Conservation (phyloP, 495 filamentous ascomycete species). For the Cercophora scortea region DNA sequence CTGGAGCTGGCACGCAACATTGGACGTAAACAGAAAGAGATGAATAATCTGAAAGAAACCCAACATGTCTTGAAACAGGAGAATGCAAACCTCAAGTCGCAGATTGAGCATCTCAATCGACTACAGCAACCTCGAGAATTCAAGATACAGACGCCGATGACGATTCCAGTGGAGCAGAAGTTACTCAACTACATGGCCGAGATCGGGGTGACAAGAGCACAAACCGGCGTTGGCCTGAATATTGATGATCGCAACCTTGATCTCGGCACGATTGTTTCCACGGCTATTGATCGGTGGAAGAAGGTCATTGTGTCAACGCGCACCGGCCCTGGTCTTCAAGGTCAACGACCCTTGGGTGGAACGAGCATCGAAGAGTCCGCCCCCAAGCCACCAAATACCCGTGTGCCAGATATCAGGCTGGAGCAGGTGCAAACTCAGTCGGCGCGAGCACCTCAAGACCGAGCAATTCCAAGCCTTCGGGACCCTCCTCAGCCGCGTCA, state of each 20-base stretch:
- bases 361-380: slow-evolving; percentile 4
- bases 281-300: slow-evolving; percentile 46
- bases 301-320: slow-evolving; percentile 37
- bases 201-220: slow-evolving; percentile 13
- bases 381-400: background rate
- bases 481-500: slow-evolving; percentile 1
- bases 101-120: slow-evolving; percentile 59
- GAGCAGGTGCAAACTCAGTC: background rate
- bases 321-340: slow-evolving; percentile 21
- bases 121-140: slow-evolving; percentile 68
- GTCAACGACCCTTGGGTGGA: slow-evolving; percentile 26
- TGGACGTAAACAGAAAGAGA: slow-evolving; percentile 57
- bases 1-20: slow-evolving; percentile 71
- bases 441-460: slow-evolving; percentile 4
- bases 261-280: slow-evolving; percentile 36
- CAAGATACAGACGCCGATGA: slow-evolving; percentile 54
- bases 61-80: slow-evolving; percentile 62
- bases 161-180: slow-evolving; percentile 46
- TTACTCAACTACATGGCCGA: slow-evolving; percentile 29
- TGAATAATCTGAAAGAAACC: slow-evolving; percentile 51
- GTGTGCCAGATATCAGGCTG: background rate
- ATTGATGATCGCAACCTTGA: slow-evolving; percentile 36
- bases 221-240: slow-evolving; percentile 27
- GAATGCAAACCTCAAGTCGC: slow-evolving; percentile 59
- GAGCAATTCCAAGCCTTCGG: background rate